A percentile compares a stretch with the other conserved stretches of the same genome.
Conservation (phyloP, 148 eudicot genomes). For the Cornus controversa region DNA sequence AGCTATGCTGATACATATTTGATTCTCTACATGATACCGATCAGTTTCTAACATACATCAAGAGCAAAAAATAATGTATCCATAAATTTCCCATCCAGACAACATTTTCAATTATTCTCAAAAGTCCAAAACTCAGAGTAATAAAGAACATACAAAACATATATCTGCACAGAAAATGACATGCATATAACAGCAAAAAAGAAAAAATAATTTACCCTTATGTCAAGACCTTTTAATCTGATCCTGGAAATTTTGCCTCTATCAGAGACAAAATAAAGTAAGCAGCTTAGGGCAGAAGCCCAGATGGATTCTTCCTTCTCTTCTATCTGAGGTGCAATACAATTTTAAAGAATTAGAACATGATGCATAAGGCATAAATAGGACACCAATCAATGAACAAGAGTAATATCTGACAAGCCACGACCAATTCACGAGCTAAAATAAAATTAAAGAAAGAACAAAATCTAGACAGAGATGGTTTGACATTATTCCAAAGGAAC, state of each 20-base stretch:
- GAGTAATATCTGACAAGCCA: background rate
- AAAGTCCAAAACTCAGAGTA: background rate
- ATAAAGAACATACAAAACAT: background rate
- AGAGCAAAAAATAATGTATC: conserved; percentile 5
- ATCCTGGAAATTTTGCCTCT: conserved; percentile 85
- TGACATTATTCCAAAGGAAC: background rate
- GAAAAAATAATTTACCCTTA: conserved; percentile 60
- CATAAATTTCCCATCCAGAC: background rate
- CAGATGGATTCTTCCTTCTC: conserved; percentile 91
- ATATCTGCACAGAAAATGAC: background rate
- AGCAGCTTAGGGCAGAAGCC: conserved; percentile 98
- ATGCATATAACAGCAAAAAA: conserved; percentile 1
- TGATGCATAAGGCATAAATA: background rate
- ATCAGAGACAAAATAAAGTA: conserved; percentile 89
- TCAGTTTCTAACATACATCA: background rate
- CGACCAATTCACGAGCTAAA: background rate
- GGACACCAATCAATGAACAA: background rate
- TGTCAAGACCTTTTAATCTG: conserved; percentile 89
- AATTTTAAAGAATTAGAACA: background rate
- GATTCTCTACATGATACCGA: background rate
- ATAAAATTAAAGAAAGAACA: background rate
- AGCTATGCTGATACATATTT: no score
- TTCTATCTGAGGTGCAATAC: conserved; percentile 53
- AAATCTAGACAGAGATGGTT: background rate
- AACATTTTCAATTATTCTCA: background rate